phyloP scores from a whole-genome alignment of 139 green algal species.

The Diplosphaera chodatii region DNA sequence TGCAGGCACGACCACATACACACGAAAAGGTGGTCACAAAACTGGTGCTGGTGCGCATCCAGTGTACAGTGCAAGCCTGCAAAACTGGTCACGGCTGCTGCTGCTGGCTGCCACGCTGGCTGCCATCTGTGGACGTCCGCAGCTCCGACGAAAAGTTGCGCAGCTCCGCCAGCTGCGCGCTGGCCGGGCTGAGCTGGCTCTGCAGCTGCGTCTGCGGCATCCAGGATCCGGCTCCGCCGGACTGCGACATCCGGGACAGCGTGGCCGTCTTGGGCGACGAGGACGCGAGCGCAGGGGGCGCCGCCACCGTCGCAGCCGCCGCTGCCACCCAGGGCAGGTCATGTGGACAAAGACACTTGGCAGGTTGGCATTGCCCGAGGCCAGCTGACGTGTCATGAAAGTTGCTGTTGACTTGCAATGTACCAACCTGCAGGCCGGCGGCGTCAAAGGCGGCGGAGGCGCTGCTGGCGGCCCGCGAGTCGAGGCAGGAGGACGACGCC shows the following conservation, averaged over 20 bases:
- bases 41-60: too few relatives aligned
- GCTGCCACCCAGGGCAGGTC: neutral
- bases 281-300: too few relatives aligned
- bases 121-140: neutral
- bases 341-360: neutral
- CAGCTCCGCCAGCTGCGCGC: neutral
- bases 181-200: neutral
- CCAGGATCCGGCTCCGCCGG: neutral
- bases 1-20: too few relatives aligned
- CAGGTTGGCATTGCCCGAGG: neutral
- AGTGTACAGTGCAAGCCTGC: too few relatives aligned
- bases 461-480: neutral
- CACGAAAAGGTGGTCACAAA: too few relatives aligned
- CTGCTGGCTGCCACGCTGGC: too few relatives aligned
- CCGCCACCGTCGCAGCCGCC: too few relatives aligned
- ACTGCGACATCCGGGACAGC: neutral
- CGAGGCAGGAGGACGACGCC: neutral
- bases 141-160: neutral
- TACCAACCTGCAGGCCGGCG: neutral
- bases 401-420: too few relatives aligned
- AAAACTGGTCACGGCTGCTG: too few relatives aligned
- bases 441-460: neutral
- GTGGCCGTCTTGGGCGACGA: neutral
- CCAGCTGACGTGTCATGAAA: neutral
- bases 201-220: neutral